Conservation (phyloP, 148 eudicot genomes). For the Heliamphora exappendiculata region DNA sequence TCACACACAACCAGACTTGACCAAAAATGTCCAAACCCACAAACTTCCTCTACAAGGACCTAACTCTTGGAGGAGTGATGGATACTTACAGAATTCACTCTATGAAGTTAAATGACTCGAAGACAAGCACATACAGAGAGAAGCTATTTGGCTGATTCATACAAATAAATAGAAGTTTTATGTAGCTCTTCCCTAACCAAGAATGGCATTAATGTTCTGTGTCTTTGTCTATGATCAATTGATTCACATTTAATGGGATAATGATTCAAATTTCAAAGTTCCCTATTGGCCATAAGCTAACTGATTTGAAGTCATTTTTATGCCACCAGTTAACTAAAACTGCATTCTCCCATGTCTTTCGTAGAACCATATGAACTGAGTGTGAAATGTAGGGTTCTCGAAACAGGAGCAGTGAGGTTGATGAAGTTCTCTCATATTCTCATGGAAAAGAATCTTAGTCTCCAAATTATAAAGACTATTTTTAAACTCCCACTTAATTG, state of each 20-base stretch:
- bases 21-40: no score
- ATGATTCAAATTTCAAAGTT: not conserved
- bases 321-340: not conserved
- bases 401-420: not conserved
- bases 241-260: not conserved
- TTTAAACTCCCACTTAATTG: no score
- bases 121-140: no score
- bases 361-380: not conserved
- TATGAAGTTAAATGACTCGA: no score
- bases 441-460: no score
- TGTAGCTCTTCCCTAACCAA: not conserved
- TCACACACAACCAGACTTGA: not conserved
- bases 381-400: not conserved
- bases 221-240: not conserved
- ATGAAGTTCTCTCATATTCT: no score
- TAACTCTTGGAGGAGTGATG: no score
- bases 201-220: not conserved
- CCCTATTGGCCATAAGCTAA: not conserved
- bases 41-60: no score
- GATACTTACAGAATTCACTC: no score
- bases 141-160: no score
- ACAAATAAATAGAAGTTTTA: not conserved
- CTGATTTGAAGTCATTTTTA: not conserved
- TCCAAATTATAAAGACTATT: no score
- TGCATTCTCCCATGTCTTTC: not conserved